Percentiles rank a stretch among this genome's conserved stretches.
These are phyloP conservation scores for Annulohypoxylon maeteangense DNA, from an alignment of 495 filamentous ascomycete species.

Conservation along the genomic window DNA sequence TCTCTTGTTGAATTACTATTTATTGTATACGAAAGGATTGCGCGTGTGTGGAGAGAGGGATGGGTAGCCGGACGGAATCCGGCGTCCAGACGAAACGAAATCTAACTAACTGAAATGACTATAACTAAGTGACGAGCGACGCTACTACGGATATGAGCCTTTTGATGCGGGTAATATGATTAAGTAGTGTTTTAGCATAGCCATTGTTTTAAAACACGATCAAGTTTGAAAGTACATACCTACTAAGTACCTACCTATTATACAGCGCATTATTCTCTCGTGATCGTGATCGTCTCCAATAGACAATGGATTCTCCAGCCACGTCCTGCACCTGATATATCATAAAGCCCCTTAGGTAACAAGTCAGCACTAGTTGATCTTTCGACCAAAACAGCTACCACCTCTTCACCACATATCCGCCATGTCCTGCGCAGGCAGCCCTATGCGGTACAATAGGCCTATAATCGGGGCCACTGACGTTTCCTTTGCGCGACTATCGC, in stretches of 20 bases:
- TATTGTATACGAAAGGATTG: background rate
- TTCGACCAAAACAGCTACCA: conserved; percentile 16
- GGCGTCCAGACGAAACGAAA: background rate
- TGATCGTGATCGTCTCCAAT: too few relatives aligned
- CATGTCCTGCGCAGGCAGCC: background rate
- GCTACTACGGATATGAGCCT: conserved; percentile 5
- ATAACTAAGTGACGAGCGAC: conserved; percentile 26
- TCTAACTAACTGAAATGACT: background rate
- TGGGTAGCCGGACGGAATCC: conserved; percentile 15
- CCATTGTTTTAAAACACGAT: conserved; percentile 30
- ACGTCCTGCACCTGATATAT: conserved; percentile 2
- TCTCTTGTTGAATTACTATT: background rate
- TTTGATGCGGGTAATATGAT: conserved; percentile 1
- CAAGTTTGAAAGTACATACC: conserved; percentile 8
- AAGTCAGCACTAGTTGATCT: conserved; percentile 8
- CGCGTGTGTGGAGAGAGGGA: background rate
- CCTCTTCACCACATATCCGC: background rate
- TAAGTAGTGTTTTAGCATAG: conserved; percentile 32
- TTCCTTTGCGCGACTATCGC: conserved; percentile 25
- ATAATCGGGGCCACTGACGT: conserved; percentile 36
- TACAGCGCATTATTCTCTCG: too few relatives aligned
- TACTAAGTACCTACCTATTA: background rate
- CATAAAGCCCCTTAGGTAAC: conserved; percentile 19
- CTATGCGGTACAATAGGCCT: background rate
- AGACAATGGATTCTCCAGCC: conserved; percentile 5